Evolutionary conservation across 805 yeast genomes (phyloP).

Genomic region (Hyphopichia homilentoma): DNA sequence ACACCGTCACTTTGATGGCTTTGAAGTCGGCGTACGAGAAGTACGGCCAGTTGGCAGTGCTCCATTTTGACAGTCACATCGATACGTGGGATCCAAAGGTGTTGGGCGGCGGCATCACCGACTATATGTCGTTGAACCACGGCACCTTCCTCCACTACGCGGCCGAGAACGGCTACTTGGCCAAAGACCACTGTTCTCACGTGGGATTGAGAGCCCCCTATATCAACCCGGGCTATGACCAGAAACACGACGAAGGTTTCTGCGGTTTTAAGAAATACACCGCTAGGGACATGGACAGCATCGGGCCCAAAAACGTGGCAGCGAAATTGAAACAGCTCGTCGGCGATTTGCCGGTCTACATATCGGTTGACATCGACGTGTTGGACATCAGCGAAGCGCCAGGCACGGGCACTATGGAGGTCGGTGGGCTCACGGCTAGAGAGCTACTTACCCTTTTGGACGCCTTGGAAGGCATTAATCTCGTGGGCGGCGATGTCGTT

Average conservation of each 20-base stretch:
- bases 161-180: slow-evolving; percentile 58
- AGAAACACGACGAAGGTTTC: slow-evolving; percentile 39
- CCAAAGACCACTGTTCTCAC: slow-evolving; percentile 48
- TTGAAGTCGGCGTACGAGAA: slow-evolving; percentile 49
- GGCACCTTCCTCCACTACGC: slow-evolving; percentile 73
- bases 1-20: slow-evolving; percentile 51
- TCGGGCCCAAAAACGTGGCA: slow-evolving; percentile 38
- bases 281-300: slow-evolving; percentile 44
- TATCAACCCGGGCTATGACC: slow-evolving; percentile 36
- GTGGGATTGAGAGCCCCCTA: slow-evolving; percentile 66
- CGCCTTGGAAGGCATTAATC: slow-evolving; percentile 53
- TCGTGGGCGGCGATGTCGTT: slow-evolving; percentile 75
- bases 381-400: slow-evolving; percentile 73
- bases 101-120: slow-evolving; percentile 59
- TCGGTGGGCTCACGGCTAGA: slow-evolving; percentile 68
- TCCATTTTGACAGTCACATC: slow-evolving; percentile 65
- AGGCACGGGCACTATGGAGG: slow-evolving; percentile 78
- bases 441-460: slow-evolving; percentile 60
- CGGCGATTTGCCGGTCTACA: slow-evolving; percentile 40
- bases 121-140: slow-evolving; percentile 59
- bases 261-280: slow-evolving; percentile 48
- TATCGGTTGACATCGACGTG: slow-evolving; percentile 55
- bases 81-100: slow-evolving; percentile 68
- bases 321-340: slow-evolving; percentile 29
- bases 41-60: slow-evolving; percentile 44